Percentiles rank a stretch among this genome's conserved stretches.
Evolutionary conservation across 2,329 filamentous ascomycete genomes (phyloP).

Genomic region (Bipolaris gigantea): DNA sequence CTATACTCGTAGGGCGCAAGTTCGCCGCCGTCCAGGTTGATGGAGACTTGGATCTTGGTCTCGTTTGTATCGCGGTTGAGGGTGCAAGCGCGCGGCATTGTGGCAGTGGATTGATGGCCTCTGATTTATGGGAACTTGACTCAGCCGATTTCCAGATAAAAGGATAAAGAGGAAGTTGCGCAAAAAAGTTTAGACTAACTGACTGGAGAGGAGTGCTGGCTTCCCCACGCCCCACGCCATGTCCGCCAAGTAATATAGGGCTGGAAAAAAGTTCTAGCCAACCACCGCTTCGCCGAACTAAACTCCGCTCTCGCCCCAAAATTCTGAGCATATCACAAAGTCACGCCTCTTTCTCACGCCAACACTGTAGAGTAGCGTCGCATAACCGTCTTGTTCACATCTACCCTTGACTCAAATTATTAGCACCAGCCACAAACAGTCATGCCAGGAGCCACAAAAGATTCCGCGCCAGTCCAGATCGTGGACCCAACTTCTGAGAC

Average conservation of each 20-base stretch:
- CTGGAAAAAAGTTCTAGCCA: constrained; percentile 30
- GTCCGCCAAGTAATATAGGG: constrained; percentile 32
- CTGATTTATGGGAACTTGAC: neutral
- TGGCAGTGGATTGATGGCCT: constrained; percentile 10
- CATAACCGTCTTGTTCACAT: neutral
- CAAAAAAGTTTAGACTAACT: constrained; percentile 25
- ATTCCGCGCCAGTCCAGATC: constrained; percentile 23
- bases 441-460: constrained; percentile 29
- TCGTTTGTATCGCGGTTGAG: constrained; percentile 94
- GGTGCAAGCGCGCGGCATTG: constrained; percentile 66
- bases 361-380: neutral
- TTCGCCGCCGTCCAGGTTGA: constrained; percentile 89
- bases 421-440: constrained; percentile 1
- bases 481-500: constrained; percentile 30
- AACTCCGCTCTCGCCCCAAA: constrained; percentile 23
- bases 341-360: constrained; percentile 14
- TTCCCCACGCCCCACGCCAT: constrained; percentile 30
- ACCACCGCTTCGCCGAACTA: constrained; percentile 26
- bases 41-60: constrained; percentile 90
- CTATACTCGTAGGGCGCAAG: constrained; percentile 55
- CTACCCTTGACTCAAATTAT: too few relatives aligned
- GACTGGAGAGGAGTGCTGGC: constrained; percentile 13
- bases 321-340: constrained; percentile 30
- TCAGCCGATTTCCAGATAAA: neutral
- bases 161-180: neutral